A percentile compares a stretch with the other conserved stretches of the same genome.
Evolutionary conservation across 805 yeast species (phyloP).

Genomic region (Kazachstania bromeliacearum): DNA sequence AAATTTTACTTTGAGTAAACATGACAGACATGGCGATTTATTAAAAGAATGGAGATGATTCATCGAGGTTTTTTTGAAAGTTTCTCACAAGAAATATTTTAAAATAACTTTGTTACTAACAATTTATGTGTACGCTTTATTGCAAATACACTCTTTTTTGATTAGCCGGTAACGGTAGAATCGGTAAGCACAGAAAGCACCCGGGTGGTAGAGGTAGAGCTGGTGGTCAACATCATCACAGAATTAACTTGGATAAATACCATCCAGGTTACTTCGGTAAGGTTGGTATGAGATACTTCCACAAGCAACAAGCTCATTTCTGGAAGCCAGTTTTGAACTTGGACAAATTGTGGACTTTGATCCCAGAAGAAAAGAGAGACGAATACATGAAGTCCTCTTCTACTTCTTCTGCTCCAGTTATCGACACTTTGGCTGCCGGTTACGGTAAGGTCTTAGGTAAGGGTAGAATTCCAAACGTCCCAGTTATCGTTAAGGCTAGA

Average conservation of each 20-base stretch:
- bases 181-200: conserved; percentile 99
- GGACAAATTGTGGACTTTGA: conserved; percentile 97
- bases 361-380: conserved; percentile 89
- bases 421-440: conserved; percentile 98
- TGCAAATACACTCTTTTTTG: conserved; percentile 1
- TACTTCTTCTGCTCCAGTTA: conserved; percentile 92
- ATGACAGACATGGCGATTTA: too few species aligned
- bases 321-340: conserved; percentile 98
- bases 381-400: conserved; percentile 80
- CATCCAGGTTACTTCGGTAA: conserved; percentile 99
- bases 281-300: conserved; percentile 99
- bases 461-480: conserved; percentile 96
- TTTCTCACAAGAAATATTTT: background rate
- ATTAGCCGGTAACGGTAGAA: conserved; percentile 99
- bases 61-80: background rate
- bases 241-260: conserved; percentile 99
- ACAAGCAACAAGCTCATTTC: conserved; percentile 86
- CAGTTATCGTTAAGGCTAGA: conserved; percentile 99
- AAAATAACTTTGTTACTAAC: conserved; percentile 1
- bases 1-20: too few species aligned
- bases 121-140: background rate
- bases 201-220: conserved; percentile 99
- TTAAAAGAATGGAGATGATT: background rate
- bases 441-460: conserved; percentile 99
- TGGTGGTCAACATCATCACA: conserved; percentile 99